phyloP scores from a whole-genome alignment of 176 grass and related monocot genomes.

The Rhynchospora pubera region DNA sequence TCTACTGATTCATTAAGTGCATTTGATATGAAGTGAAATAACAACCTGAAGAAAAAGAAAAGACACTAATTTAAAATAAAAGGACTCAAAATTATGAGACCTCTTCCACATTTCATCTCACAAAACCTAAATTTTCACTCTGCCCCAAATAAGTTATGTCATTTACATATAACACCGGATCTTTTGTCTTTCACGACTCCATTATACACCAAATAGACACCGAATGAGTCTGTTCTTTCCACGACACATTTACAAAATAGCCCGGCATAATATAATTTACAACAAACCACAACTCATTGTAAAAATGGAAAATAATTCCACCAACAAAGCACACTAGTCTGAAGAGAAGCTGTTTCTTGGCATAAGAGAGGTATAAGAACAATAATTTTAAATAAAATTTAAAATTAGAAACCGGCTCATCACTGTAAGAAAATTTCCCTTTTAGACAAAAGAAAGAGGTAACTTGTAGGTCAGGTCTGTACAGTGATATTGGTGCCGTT shows the following conservation, averaged over 20 bases:
- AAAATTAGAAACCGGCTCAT: conserved; percentile 32
- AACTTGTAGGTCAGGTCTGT: conserved; percentile 50
- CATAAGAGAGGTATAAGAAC: conserved; percentile 12
- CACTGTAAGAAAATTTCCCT: conserved; percentile 30
- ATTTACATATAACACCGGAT: conserved; percentile 18
- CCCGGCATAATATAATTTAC: conserved; percentile 23
- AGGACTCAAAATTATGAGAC: not conserved
- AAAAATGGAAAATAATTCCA: conserved; percentile 12
- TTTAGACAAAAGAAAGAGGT: not conserved
- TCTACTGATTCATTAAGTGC: too few relatives aligned
- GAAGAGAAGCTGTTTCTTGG: not conserved
- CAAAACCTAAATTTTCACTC: conserved; percentile 22
- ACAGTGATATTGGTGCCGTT: conserved; percentile 27
- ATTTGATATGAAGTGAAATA: not conserved
- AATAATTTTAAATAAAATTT: conserved; percentile 14
- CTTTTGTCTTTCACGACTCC: not conserved
- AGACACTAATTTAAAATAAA: not conserved
- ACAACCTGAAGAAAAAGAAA: not conserved
- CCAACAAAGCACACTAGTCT: conserved; percentile 21
- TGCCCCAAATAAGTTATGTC: conserved; percentile 16
- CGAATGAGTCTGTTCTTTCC: conserved; percentile 1
- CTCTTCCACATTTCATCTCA: not conserved
- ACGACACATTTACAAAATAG: conserved; percentile 25
- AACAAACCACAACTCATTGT: conserved; percentile 23
- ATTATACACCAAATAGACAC: conserved; percentile 15